Percentiles rank a stretch among this genome's conserved stretches.
These are phyloP conservation scores for Lentinula edodes DNA, from an alignment of 768 basidiomycete species.

Conservation along the genomic window DNA sequence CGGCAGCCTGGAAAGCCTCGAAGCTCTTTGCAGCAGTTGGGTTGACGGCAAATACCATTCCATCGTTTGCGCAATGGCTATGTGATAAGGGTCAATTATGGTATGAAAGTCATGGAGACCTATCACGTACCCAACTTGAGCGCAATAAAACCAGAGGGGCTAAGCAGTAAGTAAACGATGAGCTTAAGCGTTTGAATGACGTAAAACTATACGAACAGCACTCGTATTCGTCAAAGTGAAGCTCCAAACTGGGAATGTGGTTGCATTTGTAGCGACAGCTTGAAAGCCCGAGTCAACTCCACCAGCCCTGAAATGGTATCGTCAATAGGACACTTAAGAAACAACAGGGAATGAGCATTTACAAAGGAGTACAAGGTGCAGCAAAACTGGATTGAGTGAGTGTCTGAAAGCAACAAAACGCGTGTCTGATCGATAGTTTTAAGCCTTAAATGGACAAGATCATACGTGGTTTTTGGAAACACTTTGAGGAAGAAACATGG, in stretches of 20 bases:
- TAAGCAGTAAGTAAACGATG: conserved; percentile 17
- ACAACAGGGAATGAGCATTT: background rate
- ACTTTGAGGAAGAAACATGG: conserved; percentile 13
- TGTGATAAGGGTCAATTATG: background rate
- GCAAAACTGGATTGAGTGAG: conserved; percentile 36
- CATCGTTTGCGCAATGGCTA: background rate
- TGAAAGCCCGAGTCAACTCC: conserved; percentile 44
- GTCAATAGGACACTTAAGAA: background rate
- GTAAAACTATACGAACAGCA: conserved; percentile 1
- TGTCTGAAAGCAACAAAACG: conserved; percentile 18
- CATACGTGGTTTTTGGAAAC: conserved; percentile 34
- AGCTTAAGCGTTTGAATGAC: conserved; percentile 22
- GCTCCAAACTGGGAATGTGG: conserved; percentile 29
- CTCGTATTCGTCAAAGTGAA: conserved; percentile 14
- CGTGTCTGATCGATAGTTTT: background rate
- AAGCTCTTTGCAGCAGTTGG: conserved; percentile 40
- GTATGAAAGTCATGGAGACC: background rate
- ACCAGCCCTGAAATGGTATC: conserved; percentile 14
- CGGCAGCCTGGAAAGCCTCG: conserved; percentile 29
- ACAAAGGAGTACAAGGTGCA: conserved; percentile 29
- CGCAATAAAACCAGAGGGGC: conserved; percentile 55
- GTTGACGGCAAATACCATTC: conserved; percentile 39
- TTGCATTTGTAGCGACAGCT: conserved; percentile 29
- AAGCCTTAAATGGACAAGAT: background rate
- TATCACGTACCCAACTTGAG: conserved; percentile 25